Evolutionary conservation across 2,329 filamentous ascomycete genomes (phyloP), one percentile per base, ranked within the genome.

Genomic region (Alternaria incomplexa): DNA sequence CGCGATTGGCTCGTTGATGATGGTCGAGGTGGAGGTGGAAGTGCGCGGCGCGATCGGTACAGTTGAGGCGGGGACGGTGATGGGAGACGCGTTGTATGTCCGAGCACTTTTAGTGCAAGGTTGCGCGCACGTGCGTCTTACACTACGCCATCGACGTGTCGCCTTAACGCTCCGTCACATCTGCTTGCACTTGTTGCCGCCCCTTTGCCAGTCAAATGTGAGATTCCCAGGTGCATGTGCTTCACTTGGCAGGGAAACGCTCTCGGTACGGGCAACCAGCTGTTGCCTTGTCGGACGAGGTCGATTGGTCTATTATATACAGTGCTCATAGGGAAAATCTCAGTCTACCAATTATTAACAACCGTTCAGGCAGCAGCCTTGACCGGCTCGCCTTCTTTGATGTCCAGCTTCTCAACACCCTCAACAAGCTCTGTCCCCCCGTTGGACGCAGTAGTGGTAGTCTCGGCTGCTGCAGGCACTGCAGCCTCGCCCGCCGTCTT

Each of bases 401-500:
- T 66, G 13, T 74, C 63, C 5, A 77, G 53, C 43, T 74, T 72
- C 8, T 63, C 69, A 9, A 76, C 66, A n/a, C 64, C 67, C 13
- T 69, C 63, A 17, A 66, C 67, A 17, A 73, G 55, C 17, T 67
- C 65, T 6, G 62, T 56, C 10, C 56, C 50, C 17, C 62, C 58
- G 23, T 62, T 67, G 1, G 60, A 25, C n/a, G 23, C 30, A n/a
- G 28, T 48, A 6, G 12, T 43, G 25, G 30, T 26, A n/a, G 40
- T 28, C 45, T 26, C 48, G 6, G 44, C 48, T 11, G 48, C 45
- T 15, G 48, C 54, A 23, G 60, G 55, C 15, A 58, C 26, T 48
- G 54, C 56, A 13, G 43, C 54, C n/a, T n/a, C 44, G 11, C 10
- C 50, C 15, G 50, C 58, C 46, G 47, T 53, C 23, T 32, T 20